A percentile compares a stretch with the other conserved stretches of the same genome.
These are phyloP conservation scores for Pythium phragmiticola DNA, from an alignment of 352 stramenopile genomes.

Conservation along the genomic window DNA sequence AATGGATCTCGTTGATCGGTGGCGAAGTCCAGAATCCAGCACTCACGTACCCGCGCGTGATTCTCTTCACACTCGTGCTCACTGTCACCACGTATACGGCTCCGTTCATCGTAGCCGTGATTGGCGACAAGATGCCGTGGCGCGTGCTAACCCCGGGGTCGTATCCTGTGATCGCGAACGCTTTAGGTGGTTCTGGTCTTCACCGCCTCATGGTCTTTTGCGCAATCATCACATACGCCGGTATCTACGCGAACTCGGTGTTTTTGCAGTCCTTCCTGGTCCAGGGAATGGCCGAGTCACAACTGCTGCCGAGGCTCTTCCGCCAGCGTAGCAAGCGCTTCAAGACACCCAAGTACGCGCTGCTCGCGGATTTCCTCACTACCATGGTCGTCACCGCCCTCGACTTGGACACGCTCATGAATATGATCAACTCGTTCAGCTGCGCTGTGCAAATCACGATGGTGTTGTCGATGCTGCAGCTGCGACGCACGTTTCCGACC, in stretches of 20 bases:
- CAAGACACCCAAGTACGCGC: constrained; percentile 13
- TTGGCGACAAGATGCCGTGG: no score
- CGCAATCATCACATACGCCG: constrained; percentile 56
- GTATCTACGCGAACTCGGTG: constrained; percentile 86
- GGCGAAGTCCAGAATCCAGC: constrained; percentile 74
- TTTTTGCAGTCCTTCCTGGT: constrained; percentile 81
- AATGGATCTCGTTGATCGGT: constrained; percentile 77
- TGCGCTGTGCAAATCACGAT: constrained; percentile 64
- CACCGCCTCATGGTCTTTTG: constrained; percentile 39
- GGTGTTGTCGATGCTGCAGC: constrained; percentile 75
- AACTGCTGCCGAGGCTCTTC: constrained; percentile 70
- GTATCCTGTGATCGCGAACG: no score
- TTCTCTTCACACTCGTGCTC: constrained; percentile 70
- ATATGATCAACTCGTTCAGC: constrained; percentile 82
- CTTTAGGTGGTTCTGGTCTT: no score
- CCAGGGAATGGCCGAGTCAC: constrained; percentile 46
- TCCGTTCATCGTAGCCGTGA: constrained; percentile 10
- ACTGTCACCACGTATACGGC: constrained; percentile 32
- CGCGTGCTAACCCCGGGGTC: no score
- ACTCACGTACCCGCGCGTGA: constrained; percentile 39
- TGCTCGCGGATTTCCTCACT: constrained; percentile 11
- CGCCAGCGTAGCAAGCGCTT: constrained; percentile 29
- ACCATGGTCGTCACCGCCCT: constrained; percentile 19
- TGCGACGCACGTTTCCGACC: constrained; percentile 46
- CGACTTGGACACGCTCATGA: constrained; percentile 51